Base-by-base conservation (phyloP, 805 yeast genomes). In the Candida nitratophila region DNA sequence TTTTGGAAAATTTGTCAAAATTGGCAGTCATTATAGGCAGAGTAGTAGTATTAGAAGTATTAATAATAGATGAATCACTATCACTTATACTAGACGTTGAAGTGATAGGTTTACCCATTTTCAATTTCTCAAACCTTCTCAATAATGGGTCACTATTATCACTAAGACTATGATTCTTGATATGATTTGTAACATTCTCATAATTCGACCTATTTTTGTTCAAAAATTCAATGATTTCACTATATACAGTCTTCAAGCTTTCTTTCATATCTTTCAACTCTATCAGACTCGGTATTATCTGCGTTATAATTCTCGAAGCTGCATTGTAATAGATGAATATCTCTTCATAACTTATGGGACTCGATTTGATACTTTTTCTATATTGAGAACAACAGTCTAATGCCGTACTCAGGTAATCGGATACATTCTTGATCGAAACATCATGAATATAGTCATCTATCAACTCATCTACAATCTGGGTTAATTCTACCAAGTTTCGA, bases 311-410 rank as follows among this genome's bases (percentile, higher is more conserved):
- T 42, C 49, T 51, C 12, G 59, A 52, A 11, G 63, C 60, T 2
- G 60, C 54, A 4, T 46, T 46, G 40, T 56, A 60, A 34, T 57
- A 60, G 12, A 60, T 51, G 27, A 44, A 55, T 12, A 53, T 40
- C 42, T 53, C 59, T 41, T 60, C 62, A 38, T 48, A 50, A 34
- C 49, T 42, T 16, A 43, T 42, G 44, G 36, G 21, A 41, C 24
- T 17, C 20, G 42, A 35, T 30, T 42, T 46, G 3, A 47, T 42
- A 22, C 45, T 42, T 42, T 46, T 53, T n/a, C 30, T 21, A 46
- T 51, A 60, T 32, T 46, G 50, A 30, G 55, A 55, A 24, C 53
- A 53, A 37, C 61, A 54, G 29, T 60, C 61, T 9, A 60, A 40
- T 15, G 63, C 60, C 40, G 52, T 55, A 26, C 44, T 49, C 9